A percentile compares a stretch with the other conserved stretches of the same genome.
These are phyloP conservation scores for Vitis labrusca DNA, from an alignment of 164 flowering plant genomes.

Conservation along the genomic window DNA sequence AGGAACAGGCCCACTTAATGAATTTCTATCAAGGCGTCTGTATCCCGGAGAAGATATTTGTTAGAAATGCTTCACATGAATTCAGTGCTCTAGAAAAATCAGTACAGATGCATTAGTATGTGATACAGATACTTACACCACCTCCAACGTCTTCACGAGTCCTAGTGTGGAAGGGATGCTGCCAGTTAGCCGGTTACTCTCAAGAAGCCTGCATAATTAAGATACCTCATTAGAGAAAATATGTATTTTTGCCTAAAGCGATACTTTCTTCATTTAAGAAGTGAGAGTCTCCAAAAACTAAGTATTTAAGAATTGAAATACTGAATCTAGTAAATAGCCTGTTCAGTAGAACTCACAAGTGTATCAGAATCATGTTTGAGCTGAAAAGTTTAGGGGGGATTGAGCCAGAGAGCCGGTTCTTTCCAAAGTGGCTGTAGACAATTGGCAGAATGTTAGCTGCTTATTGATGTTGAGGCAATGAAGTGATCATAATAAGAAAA, in stretches of 20 bases:
- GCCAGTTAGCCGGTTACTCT: slow-evolving; percentile 43
- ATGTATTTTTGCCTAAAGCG: neutral
- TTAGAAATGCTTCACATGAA: neutral
- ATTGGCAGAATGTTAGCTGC: neutral
- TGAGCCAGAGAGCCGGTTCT: slow-evolving; percentile 45
- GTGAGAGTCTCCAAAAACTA: too few species aligned
- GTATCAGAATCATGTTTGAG: slow-evolving; percentile 49
- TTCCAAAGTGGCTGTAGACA: slow-evolving; percentile 51
- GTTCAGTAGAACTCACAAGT: slow-evolving; percentile 43
- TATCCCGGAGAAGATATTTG: slow-evolving; percentile 6
- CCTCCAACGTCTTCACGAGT: slow-evolving; percentile 37
- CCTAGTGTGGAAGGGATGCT: slow-evolving; percentile 43
- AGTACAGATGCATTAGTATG: neutral
- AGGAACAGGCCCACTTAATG: slow-evolving; percentile 45
- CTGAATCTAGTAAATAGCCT: neutral
- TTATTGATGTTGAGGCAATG: neutral
- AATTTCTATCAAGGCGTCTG: slow-evolving; percentile 75
- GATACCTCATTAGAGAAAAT: neutral
- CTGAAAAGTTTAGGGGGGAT: slow-evolving; percentile 50
- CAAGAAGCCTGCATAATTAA: slow-evolving; percentile 40
- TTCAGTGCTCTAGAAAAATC: neutral
- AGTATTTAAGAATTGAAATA: too few species aligned
- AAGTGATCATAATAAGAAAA: neutral
- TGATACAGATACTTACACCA: slow-evolving; percentile 43
- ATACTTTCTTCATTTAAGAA: neutral